phyloP scores from a whole-genome alignment of 805 yeast species.

The Candida xiaguanensis region DNA sequence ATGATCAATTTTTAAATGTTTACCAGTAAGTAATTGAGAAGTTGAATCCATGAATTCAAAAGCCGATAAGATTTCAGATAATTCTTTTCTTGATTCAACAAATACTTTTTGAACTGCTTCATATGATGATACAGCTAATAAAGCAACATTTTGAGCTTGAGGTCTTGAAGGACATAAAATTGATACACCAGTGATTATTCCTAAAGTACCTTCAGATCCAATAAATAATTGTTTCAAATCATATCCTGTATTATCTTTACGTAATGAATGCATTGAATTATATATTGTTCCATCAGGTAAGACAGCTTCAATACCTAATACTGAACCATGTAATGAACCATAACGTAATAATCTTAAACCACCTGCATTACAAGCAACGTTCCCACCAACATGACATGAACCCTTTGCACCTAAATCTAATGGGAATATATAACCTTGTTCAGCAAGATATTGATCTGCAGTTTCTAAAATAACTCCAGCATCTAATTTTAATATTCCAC shows the following conservation, averaged over 20 bases:
- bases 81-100: conserved; percentile 69
- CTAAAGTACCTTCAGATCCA: conserved; percentile 92
- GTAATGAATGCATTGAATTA: conserved; percentile 75
- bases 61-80: conserved; percentile 84
- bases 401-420: conserved; percentile 95
- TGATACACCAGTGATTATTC: conserved; percentile 86
- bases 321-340: conserved; percentile 91
- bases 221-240: conserved; percentile 89
- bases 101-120: conserved; percentile 84
- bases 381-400: conserved; percentile 93
- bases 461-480: conserved; percentile 86
- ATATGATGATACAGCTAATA: conserved; percentile 75
- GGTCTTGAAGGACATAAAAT: conserved; percentile 89
- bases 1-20: conserved; percentile 56
- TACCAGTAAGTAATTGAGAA: conserved; percentile 61
- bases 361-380: conserved; percentile 94
- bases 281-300: conserved; percentile 82
- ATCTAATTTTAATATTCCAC: conserved; percentile 85
- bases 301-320: conserved; percentile 89
- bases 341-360: conserved; percentile 84
- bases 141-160: conserved; percentile 79
- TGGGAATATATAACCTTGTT: conserved; percentile 87
- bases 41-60: conserved; percentile 89
- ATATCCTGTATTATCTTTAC: conserved; percentile 95
- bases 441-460: conserved; percentile 76